Percentiles rank a stretch among this genome's conserved stretches.
Conservation (phyloP, 495 filamentous ascomycete genomes). For the Immersiella caudata region DNA sequence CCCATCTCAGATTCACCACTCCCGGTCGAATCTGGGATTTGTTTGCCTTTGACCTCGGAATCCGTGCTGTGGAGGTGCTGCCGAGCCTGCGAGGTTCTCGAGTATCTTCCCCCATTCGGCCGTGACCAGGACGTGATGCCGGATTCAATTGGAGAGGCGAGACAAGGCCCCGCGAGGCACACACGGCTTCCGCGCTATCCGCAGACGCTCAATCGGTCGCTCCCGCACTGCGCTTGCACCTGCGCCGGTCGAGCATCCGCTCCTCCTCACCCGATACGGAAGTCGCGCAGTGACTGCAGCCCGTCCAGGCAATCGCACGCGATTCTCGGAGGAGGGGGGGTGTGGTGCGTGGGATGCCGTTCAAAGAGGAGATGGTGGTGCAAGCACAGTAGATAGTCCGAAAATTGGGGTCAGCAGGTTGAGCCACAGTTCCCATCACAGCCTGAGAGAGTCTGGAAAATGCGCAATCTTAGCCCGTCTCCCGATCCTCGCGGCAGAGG, state of each 20-base stretch:
- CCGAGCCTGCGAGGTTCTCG: too few relatives aligned
- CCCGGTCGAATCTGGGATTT: too few relatives aligned
- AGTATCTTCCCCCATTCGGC: background rate
- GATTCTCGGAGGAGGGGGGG: conserved; percentile 1
- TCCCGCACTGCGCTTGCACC: conserved; percentile 28
- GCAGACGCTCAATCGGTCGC: conserved; percentile 27
- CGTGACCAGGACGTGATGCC: conserved; percentile 30
- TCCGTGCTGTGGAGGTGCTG: too few relatives aligned
- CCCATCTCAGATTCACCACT: conserved; percentile 3
- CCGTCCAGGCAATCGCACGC: background rate
- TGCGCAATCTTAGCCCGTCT: conserved; percentile 19
- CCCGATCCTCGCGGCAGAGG: conserved; percentile 13
- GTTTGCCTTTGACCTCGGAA: too few relatives aligned
- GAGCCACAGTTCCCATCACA: background rate
- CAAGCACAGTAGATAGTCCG: conserved; percentile 26
- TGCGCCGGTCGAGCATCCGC: background rate
- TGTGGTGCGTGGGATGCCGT: background rate
- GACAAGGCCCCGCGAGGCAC: too few relatives aligned
- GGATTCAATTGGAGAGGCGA: conserved; percentile 26
- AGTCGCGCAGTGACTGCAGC: background rate
- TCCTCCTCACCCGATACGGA: background rate
- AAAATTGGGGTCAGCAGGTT: conserved; percentile 22
- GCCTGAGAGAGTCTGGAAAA: conserved; percentile 3
- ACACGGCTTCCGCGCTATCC: conserved; percentile 29
- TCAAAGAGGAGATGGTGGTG: conserved; percentile 11